Conservation (phyloP, 2,329 filamentous ascomycete genomes). For the Penicillium sp. region DNA sequence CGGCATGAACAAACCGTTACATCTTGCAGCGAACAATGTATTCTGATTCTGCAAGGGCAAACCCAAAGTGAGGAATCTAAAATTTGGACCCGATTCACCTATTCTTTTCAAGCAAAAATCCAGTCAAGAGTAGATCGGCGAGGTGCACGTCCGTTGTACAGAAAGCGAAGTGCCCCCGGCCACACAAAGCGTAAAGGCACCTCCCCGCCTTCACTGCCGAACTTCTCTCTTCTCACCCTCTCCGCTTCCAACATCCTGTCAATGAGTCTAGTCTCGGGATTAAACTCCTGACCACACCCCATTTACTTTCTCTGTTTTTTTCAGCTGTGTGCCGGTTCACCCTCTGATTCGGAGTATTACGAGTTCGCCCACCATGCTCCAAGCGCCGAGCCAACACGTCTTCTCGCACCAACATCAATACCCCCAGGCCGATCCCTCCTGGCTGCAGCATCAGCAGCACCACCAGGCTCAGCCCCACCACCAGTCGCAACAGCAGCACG, state of each 20-base stretch:
- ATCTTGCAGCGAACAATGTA: slow-evolving; percentile 23
- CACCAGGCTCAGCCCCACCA: slow-evolving; percentile 42
- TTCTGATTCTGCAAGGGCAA: slow-evolving; percentile 7
- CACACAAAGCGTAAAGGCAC: slow-evolving; percentile 23
- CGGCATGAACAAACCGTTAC: slow-evolving; percentile 12
- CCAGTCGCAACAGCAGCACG: slow-evolving; percentile 44
- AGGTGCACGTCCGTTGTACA: neutral
- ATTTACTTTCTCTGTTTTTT: slow-evolving; percentile 3
- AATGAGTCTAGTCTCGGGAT: slow-evolving; percentile 32
- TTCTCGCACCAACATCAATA: slow-evolving; percentile 62
- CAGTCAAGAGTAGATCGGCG: too few relatives aligned
- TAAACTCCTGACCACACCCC: slow-evolving; percentile 28
- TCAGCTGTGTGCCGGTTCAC: slow-evolving; percentile 2
- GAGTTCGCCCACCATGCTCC: slow-evolving; percentile 43
- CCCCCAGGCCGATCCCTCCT: slow-evolving; percentile 49
- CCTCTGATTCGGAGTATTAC: slow-evolving; percentile 29
- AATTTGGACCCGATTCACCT: too few relatives aligned
- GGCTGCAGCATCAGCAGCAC: slow-evolving; percentile 47
- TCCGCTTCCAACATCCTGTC: slow-evolving; percentile 28
- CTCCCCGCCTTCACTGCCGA: slow-evolving; percentile 11
- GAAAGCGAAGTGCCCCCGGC: neutral
- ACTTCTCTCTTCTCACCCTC: slow-evolving; percentile 31
- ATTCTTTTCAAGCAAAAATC: too few relatives aligned
- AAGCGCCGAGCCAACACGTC: slow-evolving; percentile 60
- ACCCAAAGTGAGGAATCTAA: too few relatives aligned